These are phyloP conservation scores for Fusarium guadeloupense DNA, from an alignment of 2,329 filamentous ascomycete genomes.

Conservation along the genomic window DNA sequence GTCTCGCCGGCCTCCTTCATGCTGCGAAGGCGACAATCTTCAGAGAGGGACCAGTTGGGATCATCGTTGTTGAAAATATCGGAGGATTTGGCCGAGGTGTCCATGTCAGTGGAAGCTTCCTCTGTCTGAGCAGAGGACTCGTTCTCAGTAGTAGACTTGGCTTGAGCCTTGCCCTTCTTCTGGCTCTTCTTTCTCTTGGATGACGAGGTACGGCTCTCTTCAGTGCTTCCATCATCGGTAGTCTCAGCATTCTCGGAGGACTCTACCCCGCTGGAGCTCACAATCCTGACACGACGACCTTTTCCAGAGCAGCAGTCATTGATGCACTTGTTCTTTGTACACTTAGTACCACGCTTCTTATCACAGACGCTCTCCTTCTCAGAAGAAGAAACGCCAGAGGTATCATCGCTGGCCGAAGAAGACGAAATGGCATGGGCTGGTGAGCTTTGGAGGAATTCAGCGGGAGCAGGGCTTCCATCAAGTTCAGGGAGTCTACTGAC, in stretches of 20 bases:
- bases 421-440: background rate
- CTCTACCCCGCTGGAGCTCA: slow-evolving; percentile 5
- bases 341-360: slow-evolving; percentile 2
- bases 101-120: slow-evolving; percentile 3
- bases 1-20: slow-evolving; percentile 47
- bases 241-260: background rate
- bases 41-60: slow-evolving; percentile 48
- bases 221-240: background rate
- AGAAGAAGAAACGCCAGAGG: background rate
- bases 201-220: background rate
- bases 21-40: slow-evolving; percentile 47
- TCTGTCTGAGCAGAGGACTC: slow-evolving; percentile 4
- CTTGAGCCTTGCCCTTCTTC: slow-evolving; percentile 1
- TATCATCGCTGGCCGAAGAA: slow-evolving; percentile 4
- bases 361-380: background rate
- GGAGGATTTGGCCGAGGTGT: slow-evolving; percentile 6
- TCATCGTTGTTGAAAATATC: background rate
- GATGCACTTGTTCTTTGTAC: background rate
- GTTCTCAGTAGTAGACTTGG: slow-evolving; percentile 9
- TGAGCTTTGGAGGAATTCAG: background rate
- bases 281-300: background rate
- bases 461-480: background rate
- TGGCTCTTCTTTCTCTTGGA: slow-evolving; percentile 13
- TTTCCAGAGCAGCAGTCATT: background rate
- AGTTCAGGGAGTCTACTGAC: background rate